Evolutionary conservation across 441 rosid genomes (phyloP), one percentile per base, ranked within the genome.

Genomic region (Daphne laureola): DNA sequence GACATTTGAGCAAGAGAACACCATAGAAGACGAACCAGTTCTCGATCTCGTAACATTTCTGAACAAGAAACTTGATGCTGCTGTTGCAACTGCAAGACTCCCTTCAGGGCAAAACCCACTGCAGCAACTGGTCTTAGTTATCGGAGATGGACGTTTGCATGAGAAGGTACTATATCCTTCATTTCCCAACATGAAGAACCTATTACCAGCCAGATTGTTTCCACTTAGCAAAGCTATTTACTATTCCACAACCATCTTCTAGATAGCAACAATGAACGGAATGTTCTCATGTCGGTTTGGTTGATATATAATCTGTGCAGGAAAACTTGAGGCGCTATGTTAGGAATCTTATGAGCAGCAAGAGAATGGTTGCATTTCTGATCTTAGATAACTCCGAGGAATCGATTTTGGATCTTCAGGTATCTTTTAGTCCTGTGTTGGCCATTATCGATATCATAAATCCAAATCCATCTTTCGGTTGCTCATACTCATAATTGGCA

Each of bases 311-410:
- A 26, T 49, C 13, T 46, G 17, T 65, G 53, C 83, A 86, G 91
- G 88, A 81, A 64, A 75, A 65, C 21, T 63, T 94, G 73, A 87
- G 77, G 72, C 82, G 78, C 8, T 65, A 84, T 15, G 94, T 90
- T 42, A 74, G 99, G 64, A 90, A 86, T 66, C 78, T 90, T 49
- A 67, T 84, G 23, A 82, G 80, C 43, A 79, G 71, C 67, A 90
- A 84, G 66, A 85, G 99, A 35, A 84, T 90, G 99, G 98, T 94
- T 13, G 99, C 96, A 5, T 94, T 87, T 66, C 75, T 94, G 44
- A 83, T 94, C 23, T 76, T 94, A 12, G 98, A 94, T 73, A 83
- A 78, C 61, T 72, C 78, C 0, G 70, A 84, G 51, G 88, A 86
- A 62, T 84, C 98, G 1, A 86, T 90, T 45, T 57, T 82, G 64